These are phyloP conservation scores for Cladobotryum mycophilum DNA, from an alignment of 2,329 filamentous ascomycete species.

Conservation along the genomic window DNA sequence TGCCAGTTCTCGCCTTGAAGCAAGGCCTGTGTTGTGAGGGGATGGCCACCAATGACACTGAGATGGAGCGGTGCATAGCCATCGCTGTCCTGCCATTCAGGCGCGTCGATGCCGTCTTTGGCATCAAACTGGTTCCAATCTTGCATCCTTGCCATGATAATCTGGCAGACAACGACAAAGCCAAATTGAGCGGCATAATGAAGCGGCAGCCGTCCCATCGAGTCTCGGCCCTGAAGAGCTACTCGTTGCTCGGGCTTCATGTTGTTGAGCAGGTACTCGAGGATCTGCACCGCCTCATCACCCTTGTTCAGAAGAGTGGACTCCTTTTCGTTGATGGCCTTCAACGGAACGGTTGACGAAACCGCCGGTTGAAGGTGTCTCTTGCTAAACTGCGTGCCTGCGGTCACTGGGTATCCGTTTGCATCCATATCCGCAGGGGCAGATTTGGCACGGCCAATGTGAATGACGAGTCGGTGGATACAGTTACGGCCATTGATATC, in stretches of 20 bases:
- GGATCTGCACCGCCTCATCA: constrained; percentile 68
- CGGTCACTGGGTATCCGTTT: constrained; percentile 44
- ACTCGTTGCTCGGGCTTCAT: constrained; percentile 61
- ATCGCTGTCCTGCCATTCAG: constrained; percentile 86
- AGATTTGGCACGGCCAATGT: constrained; percentile 72
- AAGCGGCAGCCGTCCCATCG: constrained; percentile 75
- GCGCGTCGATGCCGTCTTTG: constrained; percentile 76
- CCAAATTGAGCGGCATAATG: constrained; percentile 96
- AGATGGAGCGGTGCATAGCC: constrained; percentile 88
- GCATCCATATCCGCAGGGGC: constrained; percentile 43
- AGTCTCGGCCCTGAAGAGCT: constrained; percentile 64
- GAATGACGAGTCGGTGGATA: constrained; percentile 85
- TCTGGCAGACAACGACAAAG: constrained; percentile 81
- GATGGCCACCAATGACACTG: constrained; percentile 85
- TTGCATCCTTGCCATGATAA: constrained; percentile 83
- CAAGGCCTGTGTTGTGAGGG: constrained; percentile 74
- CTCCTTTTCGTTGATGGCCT: constrained; percentile 60
- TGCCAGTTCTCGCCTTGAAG: constrained; percentile 76
- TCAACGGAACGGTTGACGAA: constrained; percentile 55
- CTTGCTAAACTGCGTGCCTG: constrained; percentile 50
- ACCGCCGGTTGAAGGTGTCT: constrained; percentile 77
- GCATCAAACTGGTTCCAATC: constrained; percentile 83
- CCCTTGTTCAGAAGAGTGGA: constrained; percentile 58
- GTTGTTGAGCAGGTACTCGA: constrained; percentile 57
- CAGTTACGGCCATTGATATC: constrained; percentile 94